Conservation (phyloP, 768 basidiomycete species). For the Hypholoma sublateritium region DNA sequence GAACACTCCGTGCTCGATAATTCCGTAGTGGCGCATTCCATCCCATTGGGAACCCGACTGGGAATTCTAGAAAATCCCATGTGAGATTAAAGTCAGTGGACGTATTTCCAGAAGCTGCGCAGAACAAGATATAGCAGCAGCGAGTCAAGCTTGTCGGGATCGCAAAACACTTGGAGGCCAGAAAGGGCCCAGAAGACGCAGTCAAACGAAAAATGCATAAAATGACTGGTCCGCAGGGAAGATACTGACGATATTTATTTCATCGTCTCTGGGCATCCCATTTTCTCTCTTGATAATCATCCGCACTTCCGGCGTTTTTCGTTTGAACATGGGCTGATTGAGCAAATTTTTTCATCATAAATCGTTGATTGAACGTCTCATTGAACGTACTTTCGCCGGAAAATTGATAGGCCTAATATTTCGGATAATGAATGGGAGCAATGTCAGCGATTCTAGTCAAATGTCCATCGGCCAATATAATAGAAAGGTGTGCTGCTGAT, state of each 20-base stretch:
- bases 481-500: too few species aligned
- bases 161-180: too few species aligned
- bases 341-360: background rate
- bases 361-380: background rate
- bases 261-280: slow-evolving; percentile 44
- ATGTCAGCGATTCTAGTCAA: too few species aligned
- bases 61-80: slow-evolving; percentile 49
- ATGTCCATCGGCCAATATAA: too few species aligned
- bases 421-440: too few species aligned
- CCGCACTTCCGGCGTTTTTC: slow-evolving; percentile 52
- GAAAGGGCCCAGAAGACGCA: too few species aligned
- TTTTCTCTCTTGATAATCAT: slow-evolving; percentile 28
- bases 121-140: too few species aligned
- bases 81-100: too few species aligned
- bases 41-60: slow-evolving; percentile 76
- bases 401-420: slow-evolving; percentile 62
- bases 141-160: background rate
- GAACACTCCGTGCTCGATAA: slow-evolving; percentile 52
- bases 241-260: slow-evolving; percentile 45
- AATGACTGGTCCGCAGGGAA: background rate
- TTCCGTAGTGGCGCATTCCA: slow-evolving; percentile 58
- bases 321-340: slow-evolving; percentile 52
- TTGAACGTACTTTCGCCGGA: slow-evolving; percentile 49
- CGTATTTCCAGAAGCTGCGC: too few species aligned
- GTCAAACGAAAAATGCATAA: background rate